phyloP scores from a whole-genome alignment of 805 yeast genomes.

The Lachancea quebecensis region DNA sequence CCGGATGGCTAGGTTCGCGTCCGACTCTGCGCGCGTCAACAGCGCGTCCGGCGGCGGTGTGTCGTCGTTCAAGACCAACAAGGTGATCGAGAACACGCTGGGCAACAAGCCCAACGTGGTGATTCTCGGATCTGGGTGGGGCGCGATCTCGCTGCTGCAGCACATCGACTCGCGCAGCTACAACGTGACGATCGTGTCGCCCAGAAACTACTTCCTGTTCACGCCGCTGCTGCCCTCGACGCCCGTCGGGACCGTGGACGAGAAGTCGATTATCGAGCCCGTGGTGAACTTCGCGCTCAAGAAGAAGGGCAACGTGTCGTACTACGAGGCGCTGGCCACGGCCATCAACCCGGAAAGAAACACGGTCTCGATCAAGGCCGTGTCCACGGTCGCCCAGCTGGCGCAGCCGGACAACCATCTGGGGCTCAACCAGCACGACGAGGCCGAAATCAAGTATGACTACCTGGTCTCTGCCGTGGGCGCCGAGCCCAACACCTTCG shows the following conservation, averaged over 20 bases:
- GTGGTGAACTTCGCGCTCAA: constrained; percentile 80
- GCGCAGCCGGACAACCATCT: constrained; percentile 30
- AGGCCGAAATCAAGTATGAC: constrained; percentile 56
- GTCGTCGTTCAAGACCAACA: constrained; percentile 35
- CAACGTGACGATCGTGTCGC: constrained; percentile 84
- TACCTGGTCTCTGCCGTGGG: constrained; percentile 88
- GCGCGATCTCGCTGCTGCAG: constrained; percentile 78
- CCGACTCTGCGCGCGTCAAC: constrained; percentile 10
- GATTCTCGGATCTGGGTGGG: constrained; percentile 89
- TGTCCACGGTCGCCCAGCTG: constrained; percentile 30
- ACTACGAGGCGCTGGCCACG: constrained; percentile 87
- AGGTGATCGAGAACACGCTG: constrained; percentile 29
- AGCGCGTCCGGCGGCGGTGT: constrained; percentile 27
- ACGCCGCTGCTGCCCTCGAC: constrained; percentile 90
- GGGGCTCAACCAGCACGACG: constrained; percentile 35
- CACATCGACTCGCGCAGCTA: constrained; percentile 79
- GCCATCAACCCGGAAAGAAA: constrained; percentile 71
- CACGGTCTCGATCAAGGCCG: constrained; percentile 52
- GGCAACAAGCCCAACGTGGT: constrained; percentile 43
- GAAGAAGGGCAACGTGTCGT: constrained; percentile 68
- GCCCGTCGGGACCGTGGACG: constrained; percentile 86
- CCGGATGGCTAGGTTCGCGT: constrained; percentile 13
- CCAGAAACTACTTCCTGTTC: constrained; percentile 88
- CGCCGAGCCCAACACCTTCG: constrained; percentile 89
- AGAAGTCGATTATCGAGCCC: constrained; percentile 91